These are phyloP conservation scores for Acanthochlamys bracteata DNA, from an alignment of 106 monocot species.

Conservation along the genomic window DNA sequence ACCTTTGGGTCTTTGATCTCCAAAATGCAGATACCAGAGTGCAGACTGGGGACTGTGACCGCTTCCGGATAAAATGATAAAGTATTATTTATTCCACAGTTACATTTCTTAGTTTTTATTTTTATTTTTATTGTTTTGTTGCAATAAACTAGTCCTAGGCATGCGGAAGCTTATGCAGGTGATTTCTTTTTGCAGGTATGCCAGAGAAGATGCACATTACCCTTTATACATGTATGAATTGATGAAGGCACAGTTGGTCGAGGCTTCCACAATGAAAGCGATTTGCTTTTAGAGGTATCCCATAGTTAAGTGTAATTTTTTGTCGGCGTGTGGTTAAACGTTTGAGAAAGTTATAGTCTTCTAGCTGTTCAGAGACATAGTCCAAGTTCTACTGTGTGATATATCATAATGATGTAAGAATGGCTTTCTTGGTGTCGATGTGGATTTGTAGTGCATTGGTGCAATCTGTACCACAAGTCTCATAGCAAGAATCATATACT, in stretches of 20 bases:
- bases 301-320: neutral
- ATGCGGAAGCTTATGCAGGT: neutral
- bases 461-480: too few species aligned
- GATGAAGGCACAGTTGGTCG: constrained; percentile 55
- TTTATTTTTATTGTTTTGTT: neutral
- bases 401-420: too few species aligned
- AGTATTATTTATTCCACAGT: constrained; percentile 40
- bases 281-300: constrained; percentile 66
- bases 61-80: constrained; percentile 80
- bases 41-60: constrained; percentile 97
- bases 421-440: too few species aligned
- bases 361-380: too few species aligned
- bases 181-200: constrained; percentile 51
- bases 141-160: neutral
- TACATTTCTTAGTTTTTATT: neutral
- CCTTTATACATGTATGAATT: constrained; percentile 80
- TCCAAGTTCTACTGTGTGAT: too few species aligned
- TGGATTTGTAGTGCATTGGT: too few species aligned
- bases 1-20: neutral
- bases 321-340: neutral
- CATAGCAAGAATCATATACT: too few species aligned
- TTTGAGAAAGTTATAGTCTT: neutral
- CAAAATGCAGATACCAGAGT: constrained; percentile 78
- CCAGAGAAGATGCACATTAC: constrained; percentile 97
- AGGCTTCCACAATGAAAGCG: constrained; percentile 40